Evolutionary conservation across 306 rosid genomes (phyloP), one percentile per base, ranked within the genome.

Genomic region (Cajanus cajan): DNA sequence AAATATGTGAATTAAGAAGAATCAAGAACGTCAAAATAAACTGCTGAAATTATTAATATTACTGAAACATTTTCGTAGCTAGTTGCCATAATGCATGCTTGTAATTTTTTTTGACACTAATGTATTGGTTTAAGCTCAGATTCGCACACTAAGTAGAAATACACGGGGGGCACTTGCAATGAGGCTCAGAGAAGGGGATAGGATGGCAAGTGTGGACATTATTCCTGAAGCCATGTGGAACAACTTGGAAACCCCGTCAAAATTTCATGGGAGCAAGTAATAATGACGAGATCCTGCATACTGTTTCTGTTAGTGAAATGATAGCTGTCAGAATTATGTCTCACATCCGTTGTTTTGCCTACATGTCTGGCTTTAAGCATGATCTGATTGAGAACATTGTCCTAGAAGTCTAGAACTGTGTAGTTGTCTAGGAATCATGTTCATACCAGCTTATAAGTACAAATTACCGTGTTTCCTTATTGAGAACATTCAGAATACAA

Each of bases 131-230:
- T 52, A 77, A 80, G 19, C 77, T 54, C 96, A 95, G 99, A 90
- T 93, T 80, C 98, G 98, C 13, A 82, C 97, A 19, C 90, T 36
- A 78, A 80, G 94, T 79, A 90, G 99, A 89, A 95, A 90, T 80
- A 93, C 99, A 3, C 87, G 99, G 80, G 99, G 98, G 45, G 81
- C 91, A 55, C 80, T 74, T 73, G 99, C 98, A 73, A 95, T 95
- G 99, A 91, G 89, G 81, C 97, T 95, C 65, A 93, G 58, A 80
- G 77, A 66, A 62, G 94, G 89, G 69, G 99, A 95, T 88, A 93
- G 86, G 86, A 91, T 95, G 93, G 99, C 99, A 14, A 83, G 98
- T 43, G 88, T 91, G 82, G 99, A 93, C 86, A 93, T 95, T 69
- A 87, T 95, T 77, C 97, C 98, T 34, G 96, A 92, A 43, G 81